phyloP scores from a whole-genome alignment of 164 flowering plant genomes.

The Hamamelis virginiana region DNA sequence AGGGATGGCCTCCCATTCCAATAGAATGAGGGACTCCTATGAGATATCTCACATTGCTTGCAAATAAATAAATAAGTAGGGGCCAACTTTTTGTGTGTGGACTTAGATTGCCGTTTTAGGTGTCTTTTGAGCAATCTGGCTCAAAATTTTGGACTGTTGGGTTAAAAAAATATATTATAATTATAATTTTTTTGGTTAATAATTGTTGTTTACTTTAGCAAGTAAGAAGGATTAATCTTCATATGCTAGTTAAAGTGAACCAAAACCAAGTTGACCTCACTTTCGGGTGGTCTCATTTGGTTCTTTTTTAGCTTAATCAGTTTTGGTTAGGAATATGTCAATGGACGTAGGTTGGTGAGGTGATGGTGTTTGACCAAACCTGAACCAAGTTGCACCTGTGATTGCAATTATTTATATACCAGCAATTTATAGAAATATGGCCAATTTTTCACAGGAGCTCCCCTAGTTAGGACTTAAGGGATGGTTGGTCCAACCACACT shows the following conservation, averaged over 20 bases:
- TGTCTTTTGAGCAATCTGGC: not conserved
- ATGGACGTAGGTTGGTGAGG: not conserved
- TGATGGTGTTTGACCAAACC: too few relatives aligned
- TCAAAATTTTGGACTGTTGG: not conserved
- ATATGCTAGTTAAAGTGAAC: not conserved
- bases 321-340: not conserved
- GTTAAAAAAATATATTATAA: not conserved
- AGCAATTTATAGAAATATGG: too few relatives aligned
- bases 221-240: not conserved
- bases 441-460: not conserved
- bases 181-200: not conserved
- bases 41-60: too few relatives aligned
- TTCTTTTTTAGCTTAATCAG: not conserved
- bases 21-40: too few relatives aligned
- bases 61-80: too few relatives aligned
- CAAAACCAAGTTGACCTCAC: not conserved
- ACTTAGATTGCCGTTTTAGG: not conserved
- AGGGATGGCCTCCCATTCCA: not conserved
- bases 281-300: not conserved
- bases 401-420: too few relatives aligned
- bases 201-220: too few relatives aligned
- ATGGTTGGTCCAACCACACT: not conserved
- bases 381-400: not conserved
- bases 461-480: not conserved
- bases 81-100: not conserved